A percentile compares a stretch with the other conserved stretches of the same genome.
Evolutionary conservation across 345 rosid genomes (phyloP).

Genomic region (Camelina laxa): DNA sequence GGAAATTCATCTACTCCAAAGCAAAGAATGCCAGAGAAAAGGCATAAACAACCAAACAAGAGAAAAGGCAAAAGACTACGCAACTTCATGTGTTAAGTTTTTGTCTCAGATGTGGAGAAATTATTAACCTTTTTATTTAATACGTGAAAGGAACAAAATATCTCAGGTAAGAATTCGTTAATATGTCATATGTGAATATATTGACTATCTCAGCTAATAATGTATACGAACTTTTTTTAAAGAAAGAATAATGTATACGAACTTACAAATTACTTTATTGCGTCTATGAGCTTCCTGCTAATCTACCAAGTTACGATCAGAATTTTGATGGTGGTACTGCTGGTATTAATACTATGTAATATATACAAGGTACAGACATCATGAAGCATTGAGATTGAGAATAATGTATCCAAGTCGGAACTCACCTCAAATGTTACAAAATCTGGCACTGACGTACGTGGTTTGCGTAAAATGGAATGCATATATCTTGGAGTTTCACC

Average conservation of each 20-base stretch:
- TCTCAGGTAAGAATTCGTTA: background rate
- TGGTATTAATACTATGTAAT: background rate
- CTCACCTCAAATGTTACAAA: conserved; percentile 21
- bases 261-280: conserved; percentile 13
- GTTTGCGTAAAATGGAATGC: conserved; percentile 11
- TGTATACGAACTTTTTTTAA: background rate
- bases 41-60: conserved; percentile 2
- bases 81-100: conserved; percentile 18
- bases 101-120: background rate
- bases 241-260: background rate
- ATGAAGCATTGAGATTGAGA: conserved; percentile 13
- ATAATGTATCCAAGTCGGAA: conserved; percentile 30
- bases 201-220: background rate
- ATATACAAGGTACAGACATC: background rate
- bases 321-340: background rate
- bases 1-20: conserved; percentile 36
- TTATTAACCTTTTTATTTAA: background rate
- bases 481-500: conserved; percentile 18
- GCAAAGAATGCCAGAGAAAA: conserved; percentile 8
- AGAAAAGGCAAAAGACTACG: conserved; percentile 9
- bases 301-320: conserved; percentile 1
- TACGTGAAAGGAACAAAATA: background rate
- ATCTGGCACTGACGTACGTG: background rate
- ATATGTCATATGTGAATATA: background rate
- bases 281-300: background rate